Conservation (phyloP, 441 rosid genomes). For the Erodium trifolium region DNA sequence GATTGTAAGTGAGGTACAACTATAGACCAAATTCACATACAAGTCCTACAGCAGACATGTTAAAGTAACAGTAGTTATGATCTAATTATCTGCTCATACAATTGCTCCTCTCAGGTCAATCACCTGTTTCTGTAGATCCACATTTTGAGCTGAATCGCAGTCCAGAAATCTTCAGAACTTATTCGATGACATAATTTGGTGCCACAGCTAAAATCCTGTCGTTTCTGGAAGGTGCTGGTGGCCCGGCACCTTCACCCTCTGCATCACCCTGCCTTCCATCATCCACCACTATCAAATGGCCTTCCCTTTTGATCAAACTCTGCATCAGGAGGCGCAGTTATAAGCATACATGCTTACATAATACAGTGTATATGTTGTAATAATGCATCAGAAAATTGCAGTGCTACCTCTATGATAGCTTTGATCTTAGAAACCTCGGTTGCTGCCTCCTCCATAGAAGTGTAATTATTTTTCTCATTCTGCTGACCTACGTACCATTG, state of each 20-base stretch:
- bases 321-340: constrained; percentile 26
- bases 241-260: constrained; percentile 33
- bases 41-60: background rate
- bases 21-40: background rate
- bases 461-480: constrained; percentile 71
- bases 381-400: background rate
- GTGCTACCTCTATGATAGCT: constrained; percentile 73
- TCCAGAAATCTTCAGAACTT: constrained; percentile 10
- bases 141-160: no score
- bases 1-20: background rate
- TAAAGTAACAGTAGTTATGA: background rate
- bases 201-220: constrained; percentile 81
- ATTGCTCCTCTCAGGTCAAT: no score
- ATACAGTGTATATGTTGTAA: background rate
- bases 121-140: no score
- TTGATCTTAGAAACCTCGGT: constrained; percentile 53
- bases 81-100: background rate
- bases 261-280: constrained; percentile 48
- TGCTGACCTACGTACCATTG: constrained; percentile 86
- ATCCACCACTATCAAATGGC: constrained; percentile 72
- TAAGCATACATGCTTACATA: no score
- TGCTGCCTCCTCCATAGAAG: constrained; percentile 56
- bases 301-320: constrained; percentile 87
- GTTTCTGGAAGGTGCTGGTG: constrained; percentile 40
- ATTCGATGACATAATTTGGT: constrained; percentile 74